These are phyloP conservation scores for Dalbergia cultrata DNA, from an alignment of 306 rosid species.

Conservation along the genomic window DNA sequence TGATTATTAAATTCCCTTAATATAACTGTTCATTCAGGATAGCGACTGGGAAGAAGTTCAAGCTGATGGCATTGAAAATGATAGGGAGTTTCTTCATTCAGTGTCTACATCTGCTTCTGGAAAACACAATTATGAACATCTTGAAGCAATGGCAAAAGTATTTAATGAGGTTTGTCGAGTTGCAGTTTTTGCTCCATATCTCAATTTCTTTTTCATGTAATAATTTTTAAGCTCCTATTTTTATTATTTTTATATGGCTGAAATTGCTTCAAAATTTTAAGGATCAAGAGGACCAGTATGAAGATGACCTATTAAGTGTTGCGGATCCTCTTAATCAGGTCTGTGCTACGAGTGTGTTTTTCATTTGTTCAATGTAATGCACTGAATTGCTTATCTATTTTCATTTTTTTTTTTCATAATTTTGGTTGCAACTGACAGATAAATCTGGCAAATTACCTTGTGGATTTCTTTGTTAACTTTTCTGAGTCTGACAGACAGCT, in stretches of 20 bases:
- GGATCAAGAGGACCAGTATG: conserved; percentile 85
- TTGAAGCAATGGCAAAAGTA: conserved; percentile 84
- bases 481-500: conserved; percentile 66
- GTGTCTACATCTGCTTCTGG: conserved; percentile 60
- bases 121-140: conserved; percentile 76
- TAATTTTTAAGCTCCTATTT: not conserved
- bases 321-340: conserved; percentile 96
- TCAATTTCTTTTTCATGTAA: conserved; percentile 10
- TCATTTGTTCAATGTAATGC: not conserved
- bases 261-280: conserved; percentile 52
- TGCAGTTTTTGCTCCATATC: not conserved
- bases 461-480: conserved; percentile 73
- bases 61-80: conserved; percentile 58
- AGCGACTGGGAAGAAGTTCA: conserved; percentile 95
- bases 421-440: conserved; percentile 61
- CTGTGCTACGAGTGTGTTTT: conserved; percentile 5
- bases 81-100: conserved; percentile 63
- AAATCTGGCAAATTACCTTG: conserved; percentile 73
- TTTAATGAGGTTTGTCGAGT: conserved; percentile 72
- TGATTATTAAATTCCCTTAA: conserved; percentile 21
- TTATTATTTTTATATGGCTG: conserved; percentile 30
- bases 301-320: conserved; percentile 72
- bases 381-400: not conserved
- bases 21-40: conserved; percentile 63
- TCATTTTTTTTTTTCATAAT: not conserved